Percentiles rank a stretch among this genome's conserved stretches.
These are phyloP conservation scores for Eustoma russellianum DNA, from an alignment of 257 asterid species.

Conservation along the genomic window DNA sequence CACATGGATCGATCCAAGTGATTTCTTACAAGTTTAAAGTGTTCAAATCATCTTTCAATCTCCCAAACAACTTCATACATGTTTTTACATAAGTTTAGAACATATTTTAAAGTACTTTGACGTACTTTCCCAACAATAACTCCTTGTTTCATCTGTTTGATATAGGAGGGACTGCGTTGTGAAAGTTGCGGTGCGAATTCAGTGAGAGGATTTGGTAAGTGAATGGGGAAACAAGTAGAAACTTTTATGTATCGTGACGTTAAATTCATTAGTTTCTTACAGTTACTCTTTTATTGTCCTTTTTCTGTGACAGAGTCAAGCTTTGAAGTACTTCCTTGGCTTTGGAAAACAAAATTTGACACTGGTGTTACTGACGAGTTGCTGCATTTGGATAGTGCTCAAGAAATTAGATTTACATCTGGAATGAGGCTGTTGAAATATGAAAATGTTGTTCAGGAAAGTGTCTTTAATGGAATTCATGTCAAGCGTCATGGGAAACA, in stretches of 20 bases:
- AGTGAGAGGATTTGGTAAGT: slow-evolving; percentile 57
- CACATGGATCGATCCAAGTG: no score
- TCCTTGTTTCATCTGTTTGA: slow-evolving; percentile 10
- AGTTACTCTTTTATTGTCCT: not conserved
- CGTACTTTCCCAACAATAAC: no score
- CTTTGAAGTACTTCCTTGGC: slow-evolving; percentile 42
- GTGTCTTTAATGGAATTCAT: slow-evolving; percentile 32
- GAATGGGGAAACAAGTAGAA: not conserved
- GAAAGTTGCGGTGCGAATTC: slow-evolving; percentile 43
- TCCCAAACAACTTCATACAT: no score
- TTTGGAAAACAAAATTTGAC: slow-evolving; percentile 37
- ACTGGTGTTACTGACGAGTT: slow-evolving; percentile 44
- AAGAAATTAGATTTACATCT: slow-evolving; percentile 18
- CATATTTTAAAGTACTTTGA: no score
- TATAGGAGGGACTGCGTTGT: slow-evolving; percentile 47
- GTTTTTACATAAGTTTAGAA: no score
- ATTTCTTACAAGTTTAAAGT: no score
- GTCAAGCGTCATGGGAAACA: slow-evolving; percentile 54
- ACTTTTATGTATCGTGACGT: no score
- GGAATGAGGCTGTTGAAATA: slow-evolving; percentile 40
- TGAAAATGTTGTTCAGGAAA: slow-evolving; percentile 35
- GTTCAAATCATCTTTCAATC: no score
- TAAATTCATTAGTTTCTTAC: not conserved
- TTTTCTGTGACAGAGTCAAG: slow-evolving; percentile 36
- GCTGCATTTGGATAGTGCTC: slow-evolving; percentile 39